Percentiles rank a stretch among this genome's conserved stretches.
These are phyloP conservation scores for Oryza brachyantha DNA, from an alignment of 176 grass and related monocot genomes.

Conservation along the genomic window DNA sequence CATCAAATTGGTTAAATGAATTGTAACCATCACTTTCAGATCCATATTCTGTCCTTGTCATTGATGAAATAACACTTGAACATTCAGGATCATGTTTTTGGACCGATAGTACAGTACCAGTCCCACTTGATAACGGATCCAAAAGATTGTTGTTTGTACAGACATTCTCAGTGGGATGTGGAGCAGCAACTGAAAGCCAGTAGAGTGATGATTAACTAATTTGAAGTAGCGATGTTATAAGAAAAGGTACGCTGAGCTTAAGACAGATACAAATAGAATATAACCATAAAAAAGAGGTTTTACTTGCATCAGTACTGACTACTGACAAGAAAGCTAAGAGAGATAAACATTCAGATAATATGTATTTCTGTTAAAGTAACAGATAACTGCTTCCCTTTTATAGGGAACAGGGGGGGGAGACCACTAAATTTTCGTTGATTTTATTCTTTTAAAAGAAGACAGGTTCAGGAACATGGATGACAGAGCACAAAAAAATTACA, in stretches of 20 bases:
- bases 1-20: conserved; percentile 59
- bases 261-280: not conserved
- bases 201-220: not conserved
- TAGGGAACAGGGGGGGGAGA: not conserved
- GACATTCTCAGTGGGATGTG: conserved; percentile 17
- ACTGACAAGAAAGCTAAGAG: not conserved
- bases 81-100: conserved; percentile 37
- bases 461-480: not conserved
- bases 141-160: conserved; percentile 27
- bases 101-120: conserved; percentile 16
- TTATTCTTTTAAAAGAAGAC: not conserved
- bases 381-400: not conserved
- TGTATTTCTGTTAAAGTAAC: not conserved
- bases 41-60: conserved; percentile 28
- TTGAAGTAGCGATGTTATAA: not conserved
- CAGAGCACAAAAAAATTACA: not conserved
- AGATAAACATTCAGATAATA: not conserved
- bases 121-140: conserved; percentile 43
- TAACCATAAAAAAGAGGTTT: not conserved
- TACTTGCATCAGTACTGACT: not conserved
- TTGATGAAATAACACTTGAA: conserved; percentile 30
- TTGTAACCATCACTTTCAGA: conserved; percentile 25
- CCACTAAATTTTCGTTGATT: not conserved
- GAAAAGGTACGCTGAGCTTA: not conserved
- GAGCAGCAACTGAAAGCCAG: conserved; percentile 31